These are phyloP conservation scores for Chalaropsis thielavioides DNA, from an alignment of 2,329 filamentous ascomycete genomes.

Conservation along the genomic window DNA sequence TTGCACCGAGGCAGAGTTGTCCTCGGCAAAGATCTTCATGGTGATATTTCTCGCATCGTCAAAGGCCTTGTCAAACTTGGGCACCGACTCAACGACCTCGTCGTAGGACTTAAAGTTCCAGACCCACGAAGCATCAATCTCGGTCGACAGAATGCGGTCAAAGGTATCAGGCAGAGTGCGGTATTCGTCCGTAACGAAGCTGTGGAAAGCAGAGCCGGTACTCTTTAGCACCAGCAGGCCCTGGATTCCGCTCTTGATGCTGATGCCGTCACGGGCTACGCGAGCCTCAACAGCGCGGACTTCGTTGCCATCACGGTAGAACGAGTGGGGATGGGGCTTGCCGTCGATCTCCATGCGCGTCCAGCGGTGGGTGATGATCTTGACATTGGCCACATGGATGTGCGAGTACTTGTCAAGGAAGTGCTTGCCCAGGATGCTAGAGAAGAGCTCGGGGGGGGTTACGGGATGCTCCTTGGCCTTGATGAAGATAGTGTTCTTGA, in stretches of 20 bases:
- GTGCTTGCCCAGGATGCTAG: conserved; percentile 68
- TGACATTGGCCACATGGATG: conserved; percentile 72
- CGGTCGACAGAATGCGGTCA: conserved; percentile 91
- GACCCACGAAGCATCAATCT: conserved; percentile 74
- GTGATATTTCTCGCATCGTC: conserved; percentile 66
- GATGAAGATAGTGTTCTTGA: conserved; percentile 96
- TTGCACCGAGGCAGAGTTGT: conserved; percentile 86
- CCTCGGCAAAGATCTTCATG: conserved; percentile 78
- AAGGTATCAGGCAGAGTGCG: conserved; percentile 81
- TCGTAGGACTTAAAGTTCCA: conserved; percentile 62
- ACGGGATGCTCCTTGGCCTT: conserved; percentile 87
- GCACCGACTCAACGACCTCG: conserved; percentile 49
- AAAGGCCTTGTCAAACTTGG: conserved; percentile 68
- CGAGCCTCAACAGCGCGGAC: conserved; percentile 68
- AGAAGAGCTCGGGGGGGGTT: conserved; percentile 84
- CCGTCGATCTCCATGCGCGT: conserved; percentile 76
- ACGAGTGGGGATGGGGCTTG: conserved; percentile 86
- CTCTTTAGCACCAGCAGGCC: conserved; percentile 86
- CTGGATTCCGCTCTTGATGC: conserved; percentile 61
- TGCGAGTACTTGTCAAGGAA: conserved; percentile 80
- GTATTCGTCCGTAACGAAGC: conserved; percentile 85
- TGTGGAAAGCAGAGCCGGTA: conserved; percentile 90
- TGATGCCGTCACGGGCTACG: conserved; percentile 54
- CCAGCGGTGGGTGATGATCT: conserved; percentile 78
- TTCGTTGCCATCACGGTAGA: conserved; percentile 79